phyloP scores from a whole-genome alignment of 495 filamentous ascomycete genomes.

The Lepraria neglecta region DNA sequence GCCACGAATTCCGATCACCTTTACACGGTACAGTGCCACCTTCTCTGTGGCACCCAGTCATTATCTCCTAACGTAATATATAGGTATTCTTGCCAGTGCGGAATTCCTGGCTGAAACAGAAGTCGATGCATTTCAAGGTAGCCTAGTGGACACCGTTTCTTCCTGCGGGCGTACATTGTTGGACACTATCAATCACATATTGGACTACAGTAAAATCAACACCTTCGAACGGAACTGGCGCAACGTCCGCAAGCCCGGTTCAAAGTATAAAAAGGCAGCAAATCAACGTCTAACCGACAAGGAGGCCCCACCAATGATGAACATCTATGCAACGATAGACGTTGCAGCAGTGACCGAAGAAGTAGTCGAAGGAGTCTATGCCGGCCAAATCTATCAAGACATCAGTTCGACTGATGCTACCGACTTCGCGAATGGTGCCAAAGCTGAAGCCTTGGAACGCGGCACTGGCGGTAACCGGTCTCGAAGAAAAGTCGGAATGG shows the following conservation, averaged over 20 bases:
- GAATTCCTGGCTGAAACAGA: constrained; percentile 55
- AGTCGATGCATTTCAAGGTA: constrained; percentile 50
- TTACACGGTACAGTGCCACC: constrained; percentile 47
- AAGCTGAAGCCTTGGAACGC: constrained; percentile 19
- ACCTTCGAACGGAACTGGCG: constrained; percentile 41
- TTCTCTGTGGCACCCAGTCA: background rate
- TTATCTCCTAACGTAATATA: background rate
- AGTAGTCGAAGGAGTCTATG: constrained; percentile 40
- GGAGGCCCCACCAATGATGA: constrained; percentile 36
- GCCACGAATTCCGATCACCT: constrained; percentile 72
- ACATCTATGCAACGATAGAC: constrained; percentile 36
- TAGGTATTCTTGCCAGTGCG: constrained; percentile 58
- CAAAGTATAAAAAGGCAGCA: constrained; percentile 34
- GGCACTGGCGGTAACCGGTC: constrained; percentile 27
- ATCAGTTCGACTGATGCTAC: constrained; percentile 25
- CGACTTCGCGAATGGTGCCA: constrained; percentile 13
- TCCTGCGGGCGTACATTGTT: constrained; percentile 68
- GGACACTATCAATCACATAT: constrained; percentile 63
- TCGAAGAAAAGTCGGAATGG: constrained; percentile 1
- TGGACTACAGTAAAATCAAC: constrained; percentile 68
- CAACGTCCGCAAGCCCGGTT: constrained; percentile 20
- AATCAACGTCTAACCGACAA: constrained; percentile 28
- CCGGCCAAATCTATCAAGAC: constrained; percentile 28
- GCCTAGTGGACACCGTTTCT: constrained; percentile 66
- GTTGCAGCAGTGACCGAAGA: constrained; percentile 41